Conservation (phyloP, 768 basidiomycete genomes). For the Strobilomyces echinocephalus region DNA sequence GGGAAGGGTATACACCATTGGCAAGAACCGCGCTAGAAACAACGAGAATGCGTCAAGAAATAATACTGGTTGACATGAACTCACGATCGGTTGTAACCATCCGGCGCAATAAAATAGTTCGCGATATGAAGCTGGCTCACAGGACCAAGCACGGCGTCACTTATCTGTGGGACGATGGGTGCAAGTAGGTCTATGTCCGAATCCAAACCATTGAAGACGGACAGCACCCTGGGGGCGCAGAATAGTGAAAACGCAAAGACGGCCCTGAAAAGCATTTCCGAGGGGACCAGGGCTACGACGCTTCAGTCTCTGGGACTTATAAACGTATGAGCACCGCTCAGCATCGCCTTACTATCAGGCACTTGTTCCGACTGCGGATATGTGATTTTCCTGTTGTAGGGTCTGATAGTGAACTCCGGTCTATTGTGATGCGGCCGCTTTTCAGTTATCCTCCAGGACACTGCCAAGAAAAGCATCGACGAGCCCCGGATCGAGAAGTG, state of each 20-base stretch:
- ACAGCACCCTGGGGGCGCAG: not conserved
- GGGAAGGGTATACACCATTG: constrained; percentile 32
- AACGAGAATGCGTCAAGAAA: not conserved
- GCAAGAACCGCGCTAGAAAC: not conserved
- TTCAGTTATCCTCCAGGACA: no score
- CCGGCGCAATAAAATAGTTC: not conserved
- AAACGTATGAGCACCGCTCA: not conserved
- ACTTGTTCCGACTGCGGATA: not conserved
- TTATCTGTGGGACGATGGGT: no score
- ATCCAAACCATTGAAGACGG: not conserved
- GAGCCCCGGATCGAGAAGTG: no score
- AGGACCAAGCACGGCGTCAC: not conserved
- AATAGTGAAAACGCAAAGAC: constrained; percentile 4
- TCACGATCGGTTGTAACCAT: constrained; percentile 6
- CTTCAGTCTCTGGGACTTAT: not conserved
- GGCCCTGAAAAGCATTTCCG: not conserved
- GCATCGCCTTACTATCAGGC: not conserved
- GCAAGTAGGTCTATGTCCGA: not conserved
- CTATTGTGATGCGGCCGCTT: no score
- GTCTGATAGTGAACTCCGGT: not conserved
- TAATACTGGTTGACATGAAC: not conserved
- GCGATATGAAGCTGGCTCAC: not conserved
- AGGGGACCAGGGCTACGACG: not conserved
- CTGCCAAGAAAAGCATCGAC: no score
- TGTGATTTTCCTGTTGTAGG: not conserved